These are phyloP conservation scores for Fusarium sp. DNA, from an alignment of 2,329 filamentous ascomycete genomes.

Conservation along the genomic window DNA sequence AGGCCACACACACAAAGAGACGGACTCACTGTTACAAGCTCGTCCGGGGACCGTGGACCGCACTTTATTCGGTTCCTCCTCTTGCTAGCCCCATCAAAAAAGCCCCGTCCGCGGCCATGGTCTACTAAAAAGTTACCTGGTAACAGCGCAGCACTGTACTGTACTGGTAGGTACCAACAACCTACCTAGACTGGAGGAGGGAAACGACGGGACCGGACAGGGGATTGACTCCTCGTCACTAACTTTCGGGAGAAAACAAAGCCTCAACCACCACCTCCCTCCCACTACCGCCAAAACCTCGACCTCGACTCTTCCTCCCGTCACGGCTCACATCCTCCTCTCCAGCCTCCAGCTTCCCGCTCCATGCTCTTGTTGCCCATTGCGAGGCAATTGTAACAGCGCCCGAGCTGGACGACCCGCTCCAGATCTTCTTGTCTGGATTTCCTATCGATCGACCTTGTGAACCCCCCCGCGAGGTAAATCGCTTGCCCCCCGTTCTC, in stretches of 20 bases:
- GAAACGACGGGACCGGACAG: conserved; percentile 49
- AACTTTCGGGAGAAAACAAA: conserved; percentile 53
- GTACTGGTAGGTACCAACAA: not conserved
- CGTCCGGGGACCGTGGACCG: conserved; percentile 8
- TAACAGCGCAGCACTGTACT: not conserved
- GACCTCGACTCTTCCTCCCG: conserved; percentile 46
- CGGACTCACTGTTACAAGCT: conserved; percentile 5
- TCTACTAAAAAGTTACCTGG: not conserved
- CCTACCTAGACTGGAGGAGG: not conserved
- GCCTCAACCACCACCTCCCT: conserved; percentile 54
- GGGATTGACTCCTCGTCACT: conserved; percentile 42
- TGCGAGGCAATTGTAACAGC: conserved; percentile 55
- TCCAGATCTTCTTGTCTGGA: conserved; percentile 42
- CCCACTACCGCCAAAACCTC: conserved; percentile 45
- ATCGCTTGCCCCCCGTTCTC: conserved; percentile 40
- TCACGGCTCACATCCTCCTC: conserved; percentile 41
- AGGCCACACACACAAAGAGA: conserved; percentile 1
- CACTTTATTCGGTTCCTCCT: conserved; percentile 10
- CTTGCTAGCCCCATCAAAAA: conserved; percentile 11
- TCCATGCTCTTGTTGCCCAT: conserved; percentile 54
- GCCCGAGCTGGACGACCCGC: conserved; percentile 52
- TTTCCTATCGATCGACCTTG: conserved; percentile 42
- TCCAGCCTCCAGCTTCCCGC: conserved; percentile 38
- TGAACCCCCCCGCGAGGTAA: conserved; percentile 46
- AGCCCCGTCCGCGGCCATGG: conserved; percentile 23